Conservation (phyloP, 129 eudicot genomes). For the Silybum marianum region DNA sequence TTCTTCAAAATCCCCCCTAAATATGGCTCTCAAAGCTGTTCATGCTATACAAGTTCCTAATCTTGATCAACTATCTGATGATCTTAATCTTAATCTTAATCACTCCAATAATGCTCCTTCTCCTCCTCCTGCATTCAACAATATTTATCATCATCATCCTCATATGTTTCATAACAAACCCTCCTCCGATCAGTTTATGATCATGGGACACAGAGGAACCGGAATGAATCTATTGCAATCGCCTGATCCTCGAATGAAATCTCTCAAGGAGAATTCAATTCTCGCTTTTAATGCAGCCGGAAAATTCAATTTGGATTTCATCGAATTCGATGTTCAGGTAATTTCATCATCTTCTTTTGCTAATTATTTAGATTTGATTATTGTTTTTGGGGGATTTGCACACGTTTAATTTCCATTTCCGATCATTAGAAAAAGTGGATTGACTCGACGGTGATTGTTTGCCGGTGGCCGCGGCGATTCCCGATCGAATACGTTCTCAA, state of each 20-base stretch:
- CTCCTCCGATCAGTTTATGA: slow-evolving; percentile 38
- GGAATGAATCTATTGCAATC: slow-evolving; percentile 73
- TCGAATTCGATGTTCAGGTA: slow-evolving; percentile 83
- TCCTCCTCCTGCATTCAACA: neutral
- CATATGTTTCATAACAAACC: neutral
- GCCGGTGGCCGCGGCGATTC: slow-evolving; percentile 39
- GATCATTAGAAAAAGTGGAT: neutral
- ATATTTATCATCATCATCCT: neutral
- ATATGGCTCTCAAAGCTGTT: slow-evolving; percentile 55
- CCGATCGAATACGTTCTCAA: neutral
- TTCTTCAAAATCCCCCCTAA: slow-evolving; percentile 28
- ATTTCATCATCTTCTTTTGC: neutral
- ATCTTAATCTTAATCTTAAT: neutral
- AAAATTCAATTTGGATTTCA: slow-evolving; percentile 43
- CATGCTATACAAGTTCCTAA: slow-evolving; percentile 39
- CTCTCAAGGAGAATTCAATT: slow-evolving; percentile 52
- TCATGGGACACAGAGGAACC: slow-evolving; percentile 69
- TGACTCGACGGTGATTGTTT: slow-evolving; percentile 24
- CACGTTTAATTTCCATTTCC: neutral
- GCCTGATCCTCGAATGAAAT: slow-evolving; percentile 52
- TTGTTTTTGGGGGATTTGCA: neutral
- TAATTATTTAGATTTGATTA: neutral
- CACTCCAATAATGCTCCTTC: neutral
- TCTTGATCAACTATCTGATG: slow-evolving; percentile 38
- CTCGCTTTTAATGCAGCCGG: slow-evolving; percentile 59